Evolutionary conservation across 192 early-diverging fungal genomes (phyloP), one percentile per base, ranked within the genome.

Genomic region (Gamsiella multidivaricata): DNA sequence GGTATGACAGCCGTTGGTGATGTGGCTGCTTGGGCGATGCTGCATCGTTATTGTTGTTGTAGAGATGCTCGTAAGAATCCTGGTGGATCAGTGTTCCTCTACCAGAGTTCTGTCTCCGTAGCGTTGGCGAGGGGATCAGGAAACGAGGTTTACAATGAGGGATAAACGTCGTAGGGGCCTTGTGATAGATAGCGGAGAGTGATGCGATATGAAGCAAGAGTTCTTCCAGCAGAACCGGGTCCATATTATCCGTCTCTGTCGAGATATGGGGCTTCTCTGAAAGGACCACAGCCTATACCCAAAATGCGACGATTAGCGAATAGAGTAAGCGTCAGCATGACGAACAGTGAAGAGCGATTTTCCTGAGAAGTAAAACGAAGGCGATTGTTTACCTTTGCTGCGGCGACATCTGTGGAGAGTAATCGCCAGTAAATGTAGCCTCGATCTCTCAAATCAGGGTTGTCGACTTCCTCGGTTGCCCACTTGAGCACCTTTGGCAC

Each of bases 341-440:
- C n/a, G n/a, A n/a, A n/a, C n/a, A n/a, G n/a, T n/a, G n/a, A n/a
- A n/a, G n/a, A n/a, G n/a, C n/a, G n/a, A n/a, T n/a, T n/a, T n/a
- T n/a, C n/a, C n/a, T n/a, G n/a, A n/a, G 1, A n/a, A 54, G 54
- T 18, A 80, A 57, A 23, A 46, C 36, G 29, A 28, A 32, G 69
- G 26, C 1, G 29, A 25, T 8, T 8, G 4, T 18, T 23, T 80
- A 83, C 81, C 85, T 96, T 96, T 6, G 95, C 92, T 5, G 92
- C 91, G 39, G 91, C 92, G 15, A 96, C 95, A 72, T 98, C 95
- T 1, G 97, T 96, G 12, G 96, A 97, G 20, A 99, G 82, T 60
- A 99, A 80, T 18, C 98, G 85, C 97, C 98, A 98, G 83, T 98
- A 98, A 69, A 99, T 96, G 61, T 95, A 98, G 6, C 95, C 98